Percentiles rank a stretch among this genome's conserved stretches.
phyloP scores from a whole-genome alignment of 441 rosid species.

The Kokia cookei region DNA sequence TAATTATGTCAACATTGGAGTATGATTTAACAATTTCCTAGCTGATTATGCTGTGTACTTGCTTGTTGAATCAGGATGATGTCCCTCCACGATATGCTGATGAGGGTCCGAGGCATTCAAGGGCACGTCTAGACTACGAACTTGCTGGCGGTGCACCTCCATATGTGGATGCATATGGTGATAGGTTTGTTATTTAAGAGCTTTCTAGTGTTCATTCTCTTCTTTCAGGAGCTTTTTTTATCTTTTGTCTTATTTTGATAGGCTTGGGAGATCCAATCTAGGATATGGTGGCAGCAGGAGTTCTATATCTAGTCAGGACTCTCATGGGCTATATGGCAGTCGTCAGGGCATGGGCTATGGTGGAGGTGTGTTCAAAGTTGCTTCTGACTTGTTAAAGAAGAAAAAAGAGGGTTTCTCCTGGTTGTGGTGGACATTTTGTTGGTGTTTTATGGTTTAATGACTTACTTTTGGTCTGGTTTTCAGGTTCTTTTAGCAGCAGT shows the following conservation, averaged over 20 bases:
- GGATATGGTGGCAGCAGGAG: conserved; percentile 86
- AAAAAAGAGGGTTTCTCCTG: neutral
- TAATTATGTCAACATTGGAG: neutral
- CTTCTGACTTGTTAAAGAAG: neutral
- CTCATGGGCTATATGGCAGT: conserved; percentile 70
- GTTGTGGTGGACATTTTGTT: neutral
- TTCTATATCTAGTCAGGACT: conserved; percentile 64
- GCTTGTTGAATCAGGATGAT: conserved; percentile 52
- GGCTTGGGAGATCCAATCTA: conserved; percentile 69
- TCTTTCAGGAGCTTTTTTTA: neutral
- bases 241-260: conserved; percentile 25
- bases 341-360: conserved; percentile 80
- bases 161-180: conserved; percentile 76
- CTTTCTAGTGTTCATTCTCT: neutral
- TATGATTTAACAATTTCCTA: neutral
- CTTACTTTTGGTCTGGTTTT: conserved; percentile 15
- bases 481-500: conserved; percentile 77
- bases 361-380: conserved; percentile 47
- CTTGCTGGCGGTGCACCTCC: conserved; percentile 52
- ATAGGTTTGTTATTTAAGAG: conserved; percentile 46
- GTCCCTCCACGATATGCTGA: conserved; percentile 82
- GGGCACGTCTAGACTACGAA: conserved; percentile 87
- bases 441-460: neutral
- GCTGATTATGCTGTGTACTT: neutral
- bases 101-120: conserved; percentile 60